Evolutionary conservation across 2,329 filamentous ascomycete species (phyloP).

Genomic region (Aspergillus sojae): DNA sequence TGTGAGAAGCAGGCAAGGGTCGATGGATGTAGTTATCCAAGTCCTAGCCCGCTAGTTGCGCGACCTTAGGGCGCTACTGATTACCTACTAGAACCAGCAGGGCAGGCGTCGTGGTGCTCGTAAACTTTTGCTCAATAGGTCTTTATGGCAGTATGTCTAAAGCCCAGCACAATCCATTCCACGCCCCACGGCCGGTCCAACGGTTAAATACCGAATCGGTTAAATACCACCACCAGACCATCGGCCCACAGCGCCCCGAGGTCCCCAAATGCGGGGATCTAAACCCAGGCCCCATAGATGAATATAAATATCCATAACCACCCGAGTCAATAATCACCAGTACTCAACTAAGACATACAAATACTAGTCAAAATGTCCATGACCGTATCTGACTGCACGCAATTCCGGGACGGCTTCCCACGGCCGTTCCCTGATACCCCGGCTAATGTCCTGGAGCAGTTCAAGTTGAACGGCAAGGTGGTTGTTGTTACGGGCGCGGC

Average conservation of each 20-base stretch:
- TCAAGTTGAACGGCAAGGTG: constrained; percentile 44
- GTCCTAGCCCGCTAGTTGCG: too few species aligned
- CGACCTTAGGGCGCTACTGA: too few species aligned
- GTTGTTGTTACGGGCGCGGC: constrained; percentile 51
- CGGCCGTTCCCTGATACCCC: constrained; percentile 44
- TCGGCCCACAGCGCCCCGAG: not conserved
- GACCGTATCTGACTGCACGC: constrained; percentile 34
- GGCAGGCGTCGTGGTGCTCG: too few species aligned
- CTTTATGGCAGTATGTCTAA: too few species aligned
- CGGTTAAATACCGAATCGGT: not conserved
- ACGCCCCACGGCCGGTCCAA: too few species aligned
- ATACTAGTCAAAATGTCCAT: constrained; percentile 41
- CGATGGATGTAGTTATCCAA: too few species aligned
- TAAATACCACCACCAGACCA: not conserved
- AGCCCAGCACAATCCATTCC: not conserved
- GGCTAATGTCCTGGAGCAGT: constrained; percentile 50
- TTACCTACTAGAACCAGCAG: too few species aligned
- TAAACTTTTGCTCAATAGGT: too few species aligned
- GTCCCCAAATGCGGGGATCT: not conserved
- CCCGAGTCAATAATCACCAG: not conserved
- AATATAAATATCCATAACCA: not conserved
- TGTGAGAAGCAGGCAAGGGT: too few species aligned
- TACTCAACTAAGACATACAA: not conserved
- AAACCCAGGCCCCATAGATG: too few species aligned
- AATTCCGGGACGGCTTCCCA: constrained; percentile 38